These are phyloP conservation scores for Leccinum fallax DNA, from an alignment of 1,284 basidiomycete genomes.

Conservation along the genomic window DNA sequence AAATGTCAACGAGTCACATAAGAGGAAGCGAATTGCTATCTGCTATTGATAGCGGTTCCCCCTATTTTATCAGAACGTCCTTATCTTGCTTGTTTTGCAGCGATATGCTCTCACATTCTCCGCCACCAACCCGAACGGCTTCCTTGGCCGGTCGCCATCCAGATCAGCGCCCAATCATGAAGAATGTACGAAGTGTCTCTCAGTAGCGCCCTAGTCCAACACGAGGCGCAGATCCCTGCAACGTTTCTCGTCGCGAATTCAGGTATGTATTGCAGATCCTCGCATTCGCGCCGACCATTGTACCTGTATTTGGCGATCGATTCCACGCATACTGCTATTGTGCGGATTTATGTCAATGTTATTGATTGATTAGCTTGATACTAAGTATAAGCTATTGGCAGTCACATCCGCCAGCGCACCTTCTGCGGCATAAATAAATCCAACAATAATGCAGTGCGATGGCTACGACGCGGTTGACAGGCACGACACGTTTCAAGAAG, in stretches of 20 bases:
- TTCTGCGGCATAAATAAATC: background rate
- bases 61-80: background rate
- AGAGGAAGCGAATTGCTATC: slow-evolving; percentile 7
- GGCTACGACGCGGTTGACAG: slow-evolving; percentile 11
- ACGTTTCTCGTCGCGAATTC: background rate
- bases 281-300: background rate
- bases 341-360: background rate
- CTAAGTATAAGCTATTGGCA: background rate
- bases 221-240: slow-evolving; percentile 8
- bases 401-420: background rate
- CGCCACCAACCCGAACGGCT: background rate
- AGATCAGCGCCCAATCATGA: slow-evolving; percentile 3
- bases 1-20: slow-evolving; percentile 8
- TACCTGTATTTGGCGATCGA: background rate
- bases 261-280: slow-evolving; percentile 8
- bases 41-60: background rate
- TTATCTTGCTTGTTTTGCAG: background rate
- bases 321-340: background rate
- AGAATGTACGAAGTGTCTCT: background rate
- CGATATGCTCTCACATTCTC: background rate
- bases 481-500: slow-evolving; percentile 17
- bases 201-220: slow-evolving; percentile 1
- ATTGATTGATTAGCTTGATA: background rate
- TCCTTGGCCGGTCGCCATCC: slow-evolving; percentile 7
- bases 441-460: background rate